A percentile compares a stretch with the other conserved stretches of the same genome.
These are phyloP conservation scores for Oryza australiensis DNA, from an alignment of 176 grass and related monocot species.

Conservation along the genomic window DNA sequence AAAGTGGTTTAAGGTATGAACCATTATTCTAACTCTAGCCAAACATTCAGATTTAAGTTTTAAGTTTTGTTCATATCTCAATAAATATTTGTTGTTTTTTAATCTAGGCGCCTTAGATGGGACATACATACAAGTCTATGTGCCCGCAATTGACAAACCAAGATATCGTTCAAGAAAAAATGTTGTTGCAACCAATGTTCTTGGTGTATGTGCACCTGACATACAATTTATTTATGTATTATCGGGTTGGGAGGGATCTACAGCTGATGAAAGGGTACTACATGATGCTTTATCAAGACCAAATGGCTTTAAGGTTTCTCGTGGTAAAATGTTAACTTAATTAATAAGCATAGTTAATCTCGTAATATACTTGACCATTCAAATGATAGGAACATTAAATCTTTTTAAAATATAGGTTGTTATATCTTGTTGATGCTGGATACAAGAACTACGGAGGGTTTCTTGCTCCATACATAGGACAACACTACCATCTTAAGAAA, in stretches of 20 bases:
- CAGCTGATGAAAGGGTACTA: neutral
- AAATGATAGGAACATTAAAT: too few relatives aligned
- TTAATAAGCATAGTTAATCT: too few relatives aligned
- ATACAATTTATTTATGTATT: neutral
- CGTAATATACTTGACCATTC: too few relatives aligned
- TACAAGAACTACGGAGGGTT: too few relatives aligned
- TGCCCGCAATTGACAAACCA: conserved; percentile 10
- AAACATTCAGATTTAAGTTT: too few relatives aligned
- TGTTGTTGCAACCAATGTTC: neutral
- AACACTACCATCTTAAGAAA: too few relatives aligned
- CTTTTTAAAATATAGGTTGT: too few relatives aligned
- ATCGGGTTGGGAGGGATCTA: conserved; percentile 9
- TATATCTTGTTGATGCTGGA: too few relatives aligned
- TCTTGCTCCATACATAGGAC: too few relatives aligned
- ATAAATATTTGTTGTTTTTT: neutral
- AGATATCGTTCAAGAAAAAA: neutral
- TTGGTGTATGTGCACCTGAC: neutral
- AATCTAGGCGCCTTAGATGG: neutral
- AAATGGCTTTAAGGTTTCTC: neutral
- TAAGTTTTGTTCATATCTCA: neutral
- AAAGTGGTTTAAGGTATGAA: neutral
- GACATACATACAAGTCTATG: neutral
- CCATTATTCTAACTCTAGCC: neutral
- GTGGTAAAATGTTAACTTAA: neutral
- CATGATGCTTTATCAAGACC: neutral